Evolutionary conservation across 2,329 filamentous ascomycete species (phyloP).

Genomic region (Trichoderma semiorbis): DNA sequence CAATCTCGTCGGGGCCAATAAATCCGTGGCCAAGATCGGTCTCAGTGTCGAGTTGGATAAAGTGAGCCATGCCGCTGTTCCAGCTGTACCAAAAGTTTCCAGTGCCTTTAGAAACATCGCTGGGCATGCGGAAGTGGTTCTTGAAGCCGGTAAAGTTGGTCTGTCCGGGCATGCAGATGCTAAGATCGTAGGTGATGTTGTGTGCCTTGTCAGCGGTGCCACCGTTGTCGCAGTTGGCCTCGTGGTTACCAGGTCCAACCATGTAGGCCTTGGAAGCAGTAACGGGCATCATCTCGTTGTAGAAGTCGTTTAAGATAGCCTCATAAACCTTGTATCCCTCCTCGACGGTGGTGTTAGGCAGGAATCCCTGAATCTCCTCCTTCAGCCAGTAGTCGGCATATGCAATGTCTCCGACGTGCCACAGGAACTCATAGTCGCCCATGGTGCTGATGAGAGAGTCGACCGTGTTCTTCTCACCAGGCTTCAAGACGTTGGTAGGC

Average conservation of each 20-base stretch:
- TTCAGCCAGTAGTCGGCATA: conserved; percentile 14
- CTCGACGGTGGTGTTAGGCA: conserved; percentile 8
- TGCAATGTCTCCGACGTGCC: conserved; percentile 10
- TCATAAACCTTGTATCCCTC: conserved; percentile 12
- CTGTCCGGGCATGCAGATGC: conserved; percentile 12
- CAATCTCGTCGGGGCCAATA: conserved; percentile 4
- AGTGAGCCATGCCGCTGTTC: conserved; percentile 12
- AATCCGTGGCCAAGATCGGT: conserved; percentile 11
- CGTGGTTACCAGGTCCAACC: conserved; percentile 10
- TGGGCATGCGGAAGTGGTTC: conserved; percentile 13
- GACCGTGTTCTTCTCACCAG: conserved; percentile 6
- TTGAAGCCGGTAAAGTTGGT: conserved; percentile 12
- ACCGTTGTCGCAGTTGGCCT: conserved; percentile 9
- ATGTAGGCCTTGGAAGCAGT: conserved; percentile 8
- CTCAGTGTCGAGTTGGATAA: conserved; percentile 10
- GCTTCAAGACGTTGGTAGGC: neutral
- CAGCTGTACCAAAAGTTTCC: conserved; percentile 16
- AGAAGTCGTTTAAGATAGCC: conserved; percentile 9
- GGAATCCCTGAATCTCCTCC: conserved; percentile 15
- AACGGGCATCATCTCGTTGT: conserved; percentile 8
- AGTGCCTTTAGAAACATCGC: neutral
- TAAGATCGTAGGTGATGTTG: conserved; percentile 4
- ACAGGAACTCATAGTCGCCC: neutral
- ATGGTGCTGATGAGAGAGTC: conserved; percentile 8
- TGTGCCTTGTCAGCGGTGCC: conserved; percentile 4